Percentiles rank a stretch among this genome's conserved stretches.
phyloP scores from a whole-genome alignment of 345 rosid species.

The Brassica cretica region DNA sequence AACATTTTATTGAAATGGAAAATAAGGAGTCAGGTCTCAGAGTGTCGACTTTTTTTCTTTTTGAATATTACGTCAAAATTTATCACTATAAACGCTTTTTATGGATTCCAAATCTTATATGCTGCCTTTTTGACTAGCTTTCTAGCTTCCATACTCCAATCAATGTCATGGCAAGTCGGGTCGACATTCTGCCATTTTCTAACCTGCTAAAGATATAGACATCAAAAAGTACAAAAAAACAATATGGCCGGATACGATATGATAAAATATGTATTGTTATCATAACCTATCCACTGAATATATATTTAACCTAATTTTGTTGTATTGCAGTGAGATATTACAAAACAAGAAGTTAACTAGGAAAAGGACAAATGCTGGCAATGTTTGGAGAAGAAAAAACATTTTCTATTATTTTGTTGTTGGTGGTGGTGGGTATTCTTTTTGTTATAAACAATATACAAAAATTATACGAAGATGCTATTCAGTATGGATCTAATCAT shows the following conservation, averaged over 20 bases:
- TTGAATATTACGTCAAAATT: background rate
- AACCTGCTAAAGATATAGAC: slow-evolving; percentile 20
- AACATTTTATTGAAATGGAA: background rate
- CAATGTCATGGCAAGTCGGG: slow-evolving; percentile 37
- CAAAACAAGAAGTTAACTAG: slow-evolving; percentile 29
- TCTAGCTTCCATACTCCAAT: slow-evolving; percentile 36
- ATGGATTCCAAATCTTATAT: slow-evolving; percentile 20
- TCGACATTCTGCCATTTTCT: slow-evolving; percentile 26
- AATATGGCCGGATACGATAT: slow-evolving; percentile 24
- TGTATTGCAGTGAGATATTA: slow-evolving; percentile 17
- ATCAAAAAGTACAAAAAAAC: slow-evolving; percentile 25
- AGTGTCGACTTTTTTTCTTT: background rate
- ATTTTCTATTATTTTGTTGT: background rate
- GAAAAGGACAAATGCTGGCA: slow-evolving; percentile 5
- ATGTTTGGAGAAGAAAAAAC: background rate
- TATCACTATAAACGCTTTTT: slow-evolving; percentile 7
- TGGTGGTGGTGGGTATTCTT: background rate
- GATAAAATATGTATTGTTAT: slow-evolving; percentile 16
- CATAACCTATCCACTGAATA: background rate
- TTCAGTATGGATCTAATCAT: slow-evolving; percentile 4
- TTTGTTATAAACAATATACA: background rate
- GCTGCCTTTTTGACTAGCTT: slow-evolving; percentile 44
- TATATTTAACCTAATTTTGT: slow-evolving; percentile 5
- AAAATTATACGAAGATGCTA: background rate
- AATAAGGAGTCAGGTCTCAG: background rate